A percentile compares a stretch with the other conserved stretches of the same genome.
These are phyloP conservation scores for Diatrype stigma DNA, from an alignment of 2,329 filamentous ascomycete genomes.

Conservation along the genomic window DNA sequence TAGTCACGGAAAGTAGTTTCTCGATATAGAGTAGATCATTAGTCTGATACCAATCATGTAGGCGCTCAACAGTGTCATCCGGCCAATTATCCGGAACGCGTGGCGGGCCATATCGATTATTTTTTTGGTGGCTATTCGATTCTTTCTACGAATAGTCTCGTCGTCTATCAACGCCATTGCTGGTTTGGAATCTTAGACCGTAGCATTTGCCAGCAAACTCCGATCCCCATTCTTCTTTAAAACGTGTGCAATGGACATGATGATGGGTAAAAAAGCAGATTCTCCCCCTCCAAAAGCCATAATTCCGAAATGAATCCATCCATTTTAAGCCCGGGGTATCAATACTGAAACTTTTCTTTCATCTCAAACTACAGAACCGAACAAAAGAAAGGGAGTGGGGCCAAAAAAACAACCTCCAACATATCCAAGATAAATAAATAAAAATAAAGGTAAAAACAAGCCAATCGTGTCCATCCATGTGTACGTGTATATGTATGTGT, in stretches of 20 bases:
- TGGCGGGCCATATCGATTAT: background rate
- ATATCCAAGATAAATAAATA: background rate
- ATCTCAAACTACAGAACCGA: background rate
- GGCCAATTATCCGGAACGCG: too few relatives aligned
- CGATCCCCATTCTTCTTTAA: background rate
- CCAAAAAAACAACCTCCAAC: background rate
- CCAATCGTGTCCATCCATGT: background rate
- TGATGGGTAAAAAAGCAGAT: background rate
- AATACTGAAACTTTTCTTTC: background rate
- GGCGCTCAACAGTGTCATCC: too few relatives aligned
- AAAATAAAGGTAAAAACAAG: background rate
- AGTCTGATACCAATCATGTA: too few relatives aligned
- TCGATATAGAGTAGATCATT: too few relatives aligned
- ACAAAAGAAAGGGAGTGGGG: background rate
- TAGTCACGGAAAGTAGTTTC: too few relatives aligned
- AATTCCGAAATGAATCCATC: background rate
- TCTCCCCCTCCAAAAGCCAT: background rate
- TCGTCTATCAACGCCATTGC: background rate
- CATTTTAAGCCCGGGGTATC: slow-evolving; percentile 1
- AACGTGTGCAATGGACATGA: background rate
- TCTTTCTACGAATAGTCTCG: background rate
- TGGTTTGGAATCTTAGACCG: background rate
- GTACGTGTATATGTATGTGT: too few relatives aligned
- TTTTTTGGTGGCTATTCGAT: background rate
- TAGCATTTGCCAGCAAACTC: background rate